These are phyloP conservation scores for Xylaria sp. DNA, from an alignment of 2,329 filamentous ascomycete genomes.

Conservation along the genomic window DNA sequence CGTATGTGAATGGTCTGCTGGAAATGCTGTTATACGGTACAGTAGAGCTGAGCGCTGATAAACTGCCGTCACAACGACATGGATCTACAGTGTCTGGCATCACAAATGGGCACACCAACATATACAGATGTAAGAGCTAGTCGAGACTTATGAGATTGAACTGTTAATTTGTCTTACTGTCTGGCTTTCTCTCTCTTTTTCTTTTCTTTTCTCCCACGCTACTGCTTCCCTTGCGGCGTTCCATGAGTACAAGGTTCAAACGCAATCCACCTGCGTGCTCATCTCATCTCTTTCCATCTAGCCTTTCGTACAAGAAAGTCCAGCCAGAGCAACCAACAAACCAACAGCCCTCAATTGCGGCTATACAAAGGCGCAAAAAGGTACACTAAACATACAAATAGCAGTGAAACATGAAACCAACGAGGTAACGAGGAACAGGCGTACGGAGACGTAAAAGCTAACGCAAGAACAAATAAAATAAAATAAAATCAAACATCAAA, in stretches of 20 bases:
- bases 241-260: not conserved
- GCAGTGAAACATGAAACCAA: not conserved
- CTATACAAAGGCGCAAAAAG: constrained; percentile 16
- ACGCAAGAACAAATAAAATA: not conserved
- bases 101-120: not conserved
- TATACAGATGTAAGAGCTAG: too few species aligned
- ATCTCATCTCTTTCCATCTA: not conserved
- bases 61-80: not conserved
- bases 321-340: not conserved
- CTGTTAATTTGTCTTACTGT: not conserved
- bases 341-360: not conserved
- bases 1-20: not conserved
- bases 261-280: not conserved
- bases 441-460: not conserved
- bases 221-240: not conserved
- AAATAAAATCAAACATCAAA: not conserved
- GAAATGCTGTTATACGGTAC: not conserved
- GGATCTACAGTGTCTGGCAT: not conserved
- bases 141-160: too few species aligned
- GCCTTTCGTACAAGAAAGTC: not conserved
- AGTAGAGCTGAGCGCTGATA: not conserved
- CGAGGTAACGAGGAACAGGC: not conserved
- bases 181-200: not conserved
- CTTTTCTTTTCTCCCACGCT: not conserved
- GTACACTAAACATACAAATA: not conserved